These are phyloP conservation scores for Phaffomyces antillensis DNA, from an alignment of 805 yeast species.

Conservation along the genomic window DNA sequence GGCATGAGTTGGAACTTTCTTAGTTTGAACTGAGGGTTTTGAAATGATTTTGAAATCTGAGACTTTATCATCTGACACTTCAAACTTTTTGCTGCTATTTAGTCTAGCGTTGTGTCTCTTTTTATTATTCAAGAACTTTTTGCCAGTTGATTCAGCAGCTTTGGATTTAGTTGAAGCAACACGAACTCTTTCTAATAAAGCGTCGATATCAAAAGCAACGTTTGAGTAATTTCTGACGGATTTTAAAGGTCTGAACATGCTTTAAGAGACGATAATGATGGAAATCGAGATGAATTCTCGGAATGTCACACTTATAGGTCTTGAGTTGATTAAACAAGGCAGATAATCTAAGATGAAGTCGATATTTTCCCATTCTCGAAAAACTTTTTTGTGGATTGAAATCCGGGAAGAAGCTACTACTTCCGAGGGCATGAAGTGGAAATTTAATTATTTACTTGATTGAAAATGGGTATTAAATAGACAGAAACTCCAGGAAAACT, in stretches of 20 bases:
- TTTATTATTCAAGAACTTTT: not conserved
- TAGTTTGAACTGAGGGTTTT: not conserved
- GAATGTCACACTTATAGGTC: no score
- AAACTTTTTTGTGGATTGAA: not conserved
- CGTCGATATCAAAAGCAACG: conserved; percentile 7
- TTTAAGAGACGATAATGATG: no score
- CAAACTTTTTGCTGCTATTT: no score
- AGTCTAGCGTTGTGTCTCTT: not conserved
- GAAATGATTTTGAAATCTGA: not conserved
- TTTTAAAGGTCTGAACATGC: conserved; percentile 4
- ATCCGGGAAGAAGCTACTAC: no score
- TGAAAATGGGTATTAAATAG: no score
- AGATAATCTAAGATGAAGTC: no score
- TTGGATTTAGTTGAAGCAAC: conserved; percentile 1
- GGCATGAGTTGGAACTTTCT: not conserved
- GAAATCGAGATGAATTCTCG: no score
- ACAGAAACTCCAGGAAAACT: not conserved
- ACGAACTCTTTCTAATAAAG: conserved; percentile 8
- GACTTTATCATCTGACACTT: not conserved
- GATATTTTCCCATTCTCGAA: no score
- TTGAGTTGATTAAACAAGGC: no score
- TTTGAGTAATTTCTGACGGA: conserved; percentile 5
- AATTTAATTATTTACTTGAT: no score
- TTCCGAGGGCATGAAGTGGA: no score
- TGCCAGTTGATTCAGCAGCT: not conserved